These are phyloP conservation scores for Acacia pycnantha DNA, from an alignment of 331 rosid genomes.

Conservation along the genomic window DNA sequence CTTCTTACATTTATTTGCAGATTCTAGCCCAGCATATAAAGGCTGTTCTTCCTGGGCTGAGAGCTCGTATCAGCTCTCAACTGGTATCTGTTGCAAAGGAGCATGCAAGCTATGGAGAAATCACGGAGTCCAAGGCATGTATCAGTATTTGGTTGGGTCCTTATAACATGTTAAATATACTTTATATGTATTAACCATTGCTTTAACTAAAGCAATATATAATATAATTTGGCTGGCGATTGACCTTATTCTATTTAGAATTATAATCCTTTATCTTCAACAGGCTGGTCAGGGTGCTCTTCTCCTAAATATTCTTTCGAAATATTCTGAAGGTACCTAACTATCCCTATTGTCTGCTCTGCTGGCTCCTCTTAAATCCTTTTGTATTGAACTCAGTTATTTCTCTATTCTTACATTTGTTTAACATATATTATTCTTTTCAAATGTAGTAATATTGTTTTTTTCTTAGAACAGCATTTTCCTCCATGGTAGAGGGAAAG, in stretches of 20 bases:
- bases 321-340: constrained; percentile 80
- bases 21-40: constrained; percentile 91
- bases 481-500: constrained; percentile 92
- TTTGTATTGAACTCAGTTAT: background rate
- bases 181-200: background rate
- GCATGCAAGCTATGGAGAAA: constrained; percentile 93
- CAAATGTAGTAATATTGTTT: constrained; percentile 14
- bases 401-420: background rate
- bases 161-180: constrained; percentile 16
- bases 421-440: constrained; percentile 3
- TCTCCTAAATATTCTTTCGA: constrained; percentile 90
- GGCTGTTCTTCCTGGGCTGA: constrained; percentile 81
- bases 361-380: constrained; percentile 12
- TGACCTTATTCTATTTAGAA: constrained; percentile 15
- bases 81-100: constrained; percentile 92
- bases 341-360: constrained; percentile 16
- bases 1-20: constrained; percentile 52
- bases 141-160: background rate
- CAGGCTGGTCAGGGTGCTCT: constrained; percentile 99
- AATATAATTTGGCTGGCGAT: constrained; percentile 11
- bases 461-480: constrained; percentile 67
- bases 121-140: constrained; percentile 89
- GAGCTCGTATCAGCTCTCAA: constrained; percentile 86
- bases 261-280: constrained; percentile 20
- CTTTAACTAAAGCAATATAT: background rate